A percentile compares a stretch with the other conserved stretches of the same genome.
These are phyloP conservation scores for Magnaporthales sp. DNA, from an alignment of 2,329 filamentous ascomycete genomes.

Conservation along the genomic window DNA sequence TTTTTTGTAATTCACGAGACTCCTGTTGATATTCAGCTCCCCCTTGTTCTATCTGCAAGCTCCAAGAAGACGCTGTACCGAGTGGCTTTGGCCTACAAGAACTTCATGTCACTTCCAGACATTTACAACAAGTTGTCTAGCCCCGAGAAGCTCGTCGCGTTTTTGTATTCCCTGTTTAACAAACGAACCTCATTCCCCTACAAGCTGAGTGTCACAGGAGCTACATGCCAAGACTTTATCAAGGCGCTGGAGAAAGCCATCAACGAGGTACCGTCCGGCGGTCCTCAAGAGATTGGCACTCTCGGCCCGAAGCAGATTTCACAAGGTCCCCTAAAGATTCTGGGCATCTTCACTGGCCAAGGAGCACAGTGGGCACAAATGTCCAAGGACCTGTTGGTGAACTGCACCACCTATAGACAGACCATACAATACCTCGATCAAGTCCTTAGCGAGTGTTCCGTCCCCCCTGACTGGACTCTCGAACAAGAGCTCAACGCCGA, in stretches of 20 bases:
- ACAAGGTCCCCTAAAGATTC: slow-evolving; percentile 13
- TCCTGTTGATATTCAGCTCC: slow-evolving; percentile 12
- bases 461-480: slow-evolving; percentile 22
- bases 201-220: slow-evolving; percentile 18
- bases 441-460: slow-evolving; percentile 15
- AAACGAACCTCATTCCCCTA: slow-evolving; percentile 22
- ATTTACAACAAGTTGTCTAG: slow-evolving; percentile 1
- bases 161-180: slow-evolving; percentile 24
- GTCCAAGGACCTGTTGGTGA: slow-evolving; percentile 22
- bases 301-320: slow-evolving; percentile 7
- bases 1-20: neutral
- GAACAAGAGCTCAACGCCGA: slow-evolving; percentile 24
- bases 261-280: neutral
- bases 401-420: slow-evolving; percentile 21
- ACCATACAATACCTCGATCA: slow-evolving; percentile 24
- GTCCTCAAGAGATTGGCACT: slow-evolving; percentile 13
- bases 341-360: slow-evolving; percentile 33
- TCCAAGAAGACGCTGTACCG: slow-evolving; percentile 23
- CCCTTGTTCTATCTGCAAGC: slow-evolving; percentile 28
- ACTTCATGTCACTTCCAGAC: slow-evolving; percentile 16
- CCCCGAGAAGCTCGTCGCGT: slow-evolving; percentile 9
- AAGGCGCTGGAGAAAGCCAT: slow-evolving; percentile 18
- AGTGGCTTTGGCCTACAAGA: slow-evolving; percentile 16
- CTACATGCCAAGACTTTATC: slow-evolving; percentile 14
- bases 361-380: slow-evolving; percentile 35